Conservation (phyloP, 768 basidiomycete genomes). For the Hebeloma cylindrosporum region DNA sequence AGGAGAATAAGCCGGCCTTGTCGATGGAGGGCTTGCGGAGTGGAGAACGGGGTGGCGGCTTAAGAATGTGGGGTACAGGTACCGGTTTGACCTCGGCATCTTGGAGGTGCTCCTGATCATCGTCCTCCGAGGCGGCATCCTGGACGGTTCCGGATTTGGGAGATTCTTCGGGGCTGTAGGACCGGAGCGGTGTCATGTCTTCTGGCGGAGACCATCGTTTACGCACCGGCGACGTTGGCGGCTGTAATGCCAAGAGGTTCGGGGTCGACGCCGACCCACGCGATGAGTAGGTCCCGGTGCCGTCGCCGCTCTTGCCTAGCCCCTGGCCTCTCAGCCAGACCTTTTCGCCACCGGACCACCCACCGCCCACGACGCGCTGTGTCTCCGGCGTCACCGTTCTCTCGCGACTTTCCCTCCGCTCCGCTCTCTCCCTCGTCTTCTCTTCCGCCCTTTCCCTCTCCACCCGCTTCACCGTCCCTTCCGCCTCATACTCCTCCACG, state of each 20-base stretch:
- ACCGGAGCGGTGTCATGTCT: constrained; percentile 49
- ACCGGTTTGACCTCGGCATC: constrained; percentile 35
- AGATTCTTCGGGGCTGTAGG: constrained; percentile 55
- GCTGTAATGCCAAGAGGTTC: constrained; percentile 44
- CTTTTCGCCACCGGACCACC: neutral
- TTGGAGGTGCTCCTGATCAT: constrained; percentile 18
- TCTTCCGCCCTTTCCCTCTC: constrained; percentile 9
- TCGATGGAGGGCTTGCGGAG: constrained; percentile 9
- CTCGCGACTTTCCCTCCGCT: constrained; percentile 15
- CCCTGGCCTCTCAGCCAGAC: neutral
- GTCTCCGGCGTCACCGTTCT: constrained; percentile 9
- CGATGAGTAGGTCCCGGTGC: constrained; percentile 33
- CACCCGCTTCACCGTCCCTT: constrained; percentile 29
- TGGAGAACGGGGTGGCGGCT: constrained; percentile 25
- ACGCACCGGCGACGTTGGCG: constrained; percentile 35
- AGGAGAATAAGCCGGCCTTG: constrained; percentile 30
- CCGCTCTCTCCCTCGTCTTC: constrained; percentile 12
- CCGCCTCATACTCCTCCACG: constrained; percentile 52
- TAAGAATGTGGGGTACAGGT: constrained; percentile 38
- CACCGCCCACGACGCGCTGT: neutral
- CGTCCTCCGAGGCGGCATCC: constrained; percentile 19
- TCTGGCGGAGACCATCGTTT: constrained; percentile 55
- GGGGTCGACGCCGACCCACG: constrained; percentile 62
- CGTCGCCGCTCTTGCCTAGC: neutral
- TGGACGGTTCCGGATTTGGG: too few relatives aligned